phyloP scores from a whole-genome alignment of 208 protist genomes.

The Novymonas esmeraldas region DNA sequence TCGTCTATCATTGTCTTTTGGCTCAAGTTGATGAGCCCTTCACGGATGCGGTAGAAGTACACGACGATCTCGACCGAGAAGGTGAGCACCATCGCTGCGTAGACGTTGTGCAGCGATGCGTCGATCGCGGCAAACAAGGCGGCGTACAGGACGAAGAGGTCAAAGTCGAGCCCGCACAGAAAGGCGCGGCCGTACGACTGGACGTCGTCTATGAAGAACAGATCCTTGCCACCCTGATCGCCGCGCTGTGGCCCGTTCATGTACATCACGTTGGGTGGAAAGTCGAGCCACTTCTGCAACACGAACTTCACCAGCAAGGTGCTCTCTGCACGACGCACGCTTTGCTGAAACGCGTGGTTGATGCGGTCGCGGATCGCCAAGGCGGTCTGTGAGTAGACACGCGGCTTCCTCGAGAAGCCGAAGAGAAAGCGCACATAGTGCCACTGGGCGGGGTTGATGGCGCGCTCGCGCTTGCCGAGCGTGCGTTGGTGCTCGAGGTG shows the following conservation, averaged over 20 bases:
- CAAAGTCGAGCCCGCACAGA: slow-evolving; percentile 73
- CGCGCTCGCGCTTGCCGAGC: slow-evolving; percentile 30
- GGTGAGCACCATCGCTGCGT: slow-evolving; percentile 57
- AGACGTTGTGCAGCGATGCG: slow-evolving; percentile 64
- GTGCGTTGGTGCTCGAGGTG: slow-evolving; percentile 47
- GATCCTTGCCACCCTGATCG: slow-evolving; percentile 65
- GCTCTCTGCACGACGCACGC: slow-evolving; percentile 65
- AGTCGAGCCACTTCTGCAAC: slow-evolving; percentile 67
- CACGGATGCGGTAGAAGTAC: slow-evolving; percentile 48
- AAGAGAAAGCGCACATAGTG: slow-evolving; percentile 64
- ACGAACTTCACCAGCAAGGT: slow-evolving; percentile 69
- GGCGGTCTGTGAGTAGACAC: slow-evolving; percentile 50
- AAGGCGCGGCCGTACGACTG: slow-evolving; percentile 65
- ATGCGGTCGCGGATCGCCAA: slow-evolving; percentile 78
- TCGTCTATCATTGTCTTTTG: slow-evolving; percentile 83
- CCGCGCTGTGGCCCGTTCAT: slow-evolving; percentile 79
- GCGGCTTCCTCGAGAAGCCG: slow-evolving; percentile 46
- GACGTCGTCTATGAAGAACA: slow-evolving; percentile 86
- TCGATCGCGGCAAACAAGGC: slow-evolving; percentile 76
- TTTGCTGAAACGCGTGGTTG: slow-evolving; percentile 76
- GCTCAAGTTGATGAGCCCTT: slow-evolving; percentile 75
- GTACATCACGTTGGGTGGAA: slow-evolving; percentile 84
- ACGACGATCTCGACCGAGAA: slow-evolving; percentile 66
- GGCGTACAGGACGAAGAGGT: slow-evolving; percentile 76
- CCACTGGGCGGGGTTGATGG: slow-evolving; percentile 48